Percentiles rank a stretch among this genome's conserved stretches.
phyloP scores from a whole-genome alignment of 257 asterid genomes.

The Buddleja alternifolia region DNA sequence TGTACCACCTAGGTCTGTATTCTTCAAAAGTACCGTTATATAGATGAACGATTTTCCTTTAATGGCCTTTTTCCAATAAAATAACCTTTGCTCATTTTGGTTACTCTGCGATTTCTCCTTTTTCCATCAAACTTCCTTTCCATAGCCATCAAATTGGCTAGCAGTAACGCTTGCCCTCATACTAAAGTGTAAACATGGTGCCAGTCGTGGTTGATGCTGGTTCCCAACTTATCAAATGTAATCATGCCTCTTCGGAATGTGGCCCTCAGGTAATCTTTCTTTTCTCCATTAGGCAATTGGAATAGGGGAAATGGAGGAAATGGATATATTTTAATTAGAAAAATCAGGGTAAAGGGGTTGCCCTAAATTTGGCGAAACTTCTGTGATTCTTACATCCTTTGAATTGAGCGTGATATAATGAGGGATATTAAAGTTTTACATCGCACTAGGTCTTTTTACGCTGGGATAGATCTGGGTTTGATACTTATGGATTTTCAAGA shows the following conservation, averaged over 20 bases:
- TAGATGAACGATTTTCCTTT: constrained; percentile 21
- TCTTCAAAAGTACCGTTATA: constrained; percentile 20
- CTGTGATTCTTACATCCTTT: not conserved
- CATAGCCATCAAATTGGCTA: constrained; percentile 20
- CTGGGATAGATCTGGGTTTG: constrained; percentile 6
- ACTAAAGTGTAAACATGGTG: constrained; percentile 34
- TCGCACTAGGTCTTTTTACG: constrained; percentile 23
- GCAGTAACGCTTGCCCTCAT: constrained; percentile 19
- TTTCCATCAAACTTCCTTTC: constrained; percentile 10
- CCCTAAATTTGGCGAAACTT: constrained; percentile 1
- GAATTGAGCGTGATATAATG: constrained; percentile 3
- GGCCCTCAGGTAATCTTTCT: constrained; percentile 36
- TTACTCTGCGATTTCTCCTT: constrained; percentile 22
- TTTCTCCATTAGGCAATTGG: not conserved
- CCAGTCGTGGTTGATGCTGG: constrained; percentile 47
- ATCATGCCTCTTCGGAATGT: constrained; percentile 30
- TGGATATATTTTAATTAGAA: constrained; percentile 16
- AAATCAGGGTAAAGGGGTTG: constrained; percentile 6
- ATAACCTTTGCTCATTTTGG: constrained; percentile 22
- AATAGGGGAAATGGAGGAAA: constrained; percentile 9
- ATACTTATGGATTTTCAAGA: constrained; percentile 14
- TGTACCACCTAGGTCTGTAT: constrained; percentile 9
- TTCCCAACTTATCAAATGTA: constrained; percentile 36
- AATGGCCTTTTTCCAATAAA: constrained; percentile 27
- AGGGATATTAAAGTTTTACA: constrained; percentile 1